A percentile compares a stretch with the other conserved stretches of the same genome.
phyloP scores from a whole-genome alignment of 495 filamentous ascomycete species.

The Parmelia sp. region DNA sequence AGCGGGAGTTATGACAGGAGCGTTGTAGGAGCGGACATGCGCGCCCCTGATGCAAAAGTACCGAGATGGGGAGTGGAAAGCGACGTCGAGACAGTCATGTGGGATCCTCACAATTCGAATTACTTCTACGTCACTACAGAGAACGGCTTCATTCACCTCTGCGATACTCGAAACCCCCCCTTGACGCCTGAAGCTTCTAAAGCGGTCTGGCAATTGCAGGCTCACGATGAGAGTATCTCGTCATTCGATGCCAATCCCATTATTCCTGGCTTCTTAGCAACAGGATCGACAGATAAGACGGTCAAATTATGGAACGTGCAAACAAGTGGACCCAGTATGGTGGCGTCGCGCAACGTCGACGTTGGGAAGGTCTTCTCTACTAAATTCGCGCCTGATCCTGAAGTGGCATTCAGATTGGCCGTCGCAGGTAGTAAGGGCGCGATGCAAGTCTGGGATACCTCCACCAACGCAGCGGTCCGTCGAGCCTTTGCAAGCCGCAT shows the following conservation, averaged over 20 bases:
- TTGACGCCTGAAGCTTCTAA: slow-evolving; percentile 64
- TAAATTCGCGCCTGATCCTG: slow-evolving; percentile 77
- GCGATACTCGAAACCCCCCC: slow-evolving; percentile 69
- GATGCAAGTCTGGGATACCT: slow-evolving; percentile 96
- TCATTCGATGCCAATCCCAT: slow-evolving; percentile 86
- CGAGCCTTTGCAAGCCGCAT: slow-evolving; percentile 74
- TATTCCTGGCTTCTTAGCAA: slow-evolving; percentile 88
- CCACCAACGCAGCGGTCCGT: slow-evolving; percentile 86
- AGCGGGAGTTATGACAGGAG: slow-evolving; percentile 93
- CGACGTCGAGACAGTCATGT: slow-evolving; percentile 86
- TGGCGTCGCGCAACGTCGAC: slow-evolving; percentile 83
- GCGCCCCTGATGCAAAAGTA: slow-evolving; percentile 69
- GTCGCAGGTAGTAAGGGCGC: slow-evolving; percentile 91
- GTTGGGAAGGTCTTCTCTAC: slow-evolving; percentile 94
- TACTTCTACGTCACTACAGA: slow-evolving; percentile 95
- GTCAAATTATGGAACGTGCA: slow-evolving; percentile 96
- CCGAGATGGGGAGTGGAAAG: slow-evolving; percentile 87
- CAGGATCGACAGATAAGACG: slow-evolving; percentile 84
- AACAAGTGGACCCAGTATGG: slow-evolving; percentile 69
- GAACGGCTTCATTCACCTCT: slow-evolving; percentile 78
- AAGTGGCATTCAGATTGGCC: slow-evolving; percentile 83
- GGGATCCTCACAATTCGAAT: slow-evolving; percentile 88
- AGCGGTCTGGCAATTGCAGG: slow-evolving; percentile 88
- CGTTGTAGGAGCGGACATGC: slow-evolving; percentile 86
- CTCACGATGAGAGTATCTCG: slow-evolving; percentile 88